A percentile compares a stretch with the other conserved stretches of the same genome.
Evolutionary conservation across 2,329 filamentous ascomycete genomes (phyloP).

Genomic region (Apiospora phragmitis): DNA sequence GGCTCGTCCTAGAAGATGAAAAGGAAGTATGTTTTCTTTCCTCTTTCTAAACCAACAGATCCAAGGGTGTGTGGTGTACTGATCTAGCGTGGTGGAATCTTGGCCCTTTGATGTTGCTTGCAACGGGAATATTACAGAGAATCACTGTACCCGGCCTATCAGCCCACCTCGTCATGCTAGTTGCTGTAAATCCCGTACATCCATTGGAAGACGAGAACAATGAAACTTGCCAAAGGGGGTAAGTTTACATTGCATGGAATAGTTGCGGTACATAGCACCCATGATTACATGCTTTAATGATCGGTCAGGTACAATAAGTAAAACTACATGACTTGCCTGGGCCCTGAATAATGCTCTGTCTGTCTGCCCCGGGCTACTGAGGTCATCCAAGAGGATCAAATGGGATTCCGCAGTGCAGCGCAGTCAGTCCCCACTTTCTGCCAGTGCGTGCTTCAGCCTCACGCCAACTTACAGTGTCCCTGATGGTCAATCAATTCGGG

Average conservation of each 20-base stretch:
- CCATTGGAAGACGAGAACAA: background rate
- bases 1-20: background rate
- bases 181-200: background rate
- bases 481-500: background rate
- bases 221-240: background rate
- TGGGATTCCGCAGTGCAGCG: background rate
- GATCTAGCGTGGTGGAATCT: no score
- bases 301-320: background rate
- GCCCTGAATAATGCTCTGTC: background rate
- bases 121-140: background rate
- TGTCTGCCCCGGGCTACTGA: background rate
- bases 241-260: background rate
- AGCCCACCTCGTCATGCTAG: background rate
- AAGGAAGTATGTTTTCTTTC: background rate
- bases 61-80: background rate
- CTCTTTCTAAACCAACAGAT: no score
- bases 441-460: constrained; percentile 1
- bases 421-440: background rate
- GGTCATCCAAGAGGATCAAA: background rate
- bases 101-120: background rate
- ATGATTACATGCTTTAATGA: background rate
- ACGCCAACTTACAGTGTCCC: background rate
- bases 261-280: background rate
- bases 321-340: background rate
- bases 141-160: background rate